Conservation (phyloP, 116 monocot species). For the Trichopus zeylanicus region DNA sequence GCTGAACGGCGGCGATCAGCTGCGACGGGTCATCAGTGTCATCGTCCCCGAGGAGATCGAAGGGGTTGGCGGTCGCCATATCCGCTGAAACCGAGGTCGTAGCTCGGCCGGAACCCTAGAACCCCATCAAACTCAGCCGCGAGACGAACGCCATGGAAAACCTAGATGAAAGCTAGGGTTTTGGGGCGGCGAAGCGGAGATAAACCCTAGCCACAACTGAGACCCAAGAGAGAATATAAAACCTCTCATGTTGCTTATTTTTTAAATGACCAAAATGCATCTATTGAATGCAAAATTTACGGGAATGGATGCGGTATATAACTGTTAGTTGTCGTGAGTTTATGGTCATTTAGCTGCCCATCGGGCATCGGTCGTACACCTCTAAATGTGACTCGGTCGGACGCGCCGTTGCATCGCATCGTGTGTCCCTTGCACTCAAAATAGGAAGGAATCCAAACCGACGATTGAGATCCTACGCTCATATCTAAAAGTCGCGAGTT, state of each 20-base stretch:
- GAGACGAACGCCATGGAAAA: not conserved
- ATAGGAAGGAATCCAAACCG: too few relatives aligned
- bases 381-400: too few relatives aligned
- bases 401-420: too few relatives aligned
- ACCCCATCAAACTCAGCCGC: not conserved
- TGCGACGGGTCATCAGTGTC: conserved; percentile 67
- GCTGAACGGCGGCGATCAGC: conserved; percentile 50
- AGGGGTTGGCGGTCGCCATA: conserved; percentile 71
- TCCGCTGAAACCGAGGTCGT: not conserved
- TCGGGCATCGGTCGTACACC: too few relatives aligned
- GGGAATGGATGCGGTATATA: too few relatives aligned
- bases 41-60: conserved; percentile 64
- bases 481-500: too few relatives aligned
- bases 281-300: not conserved
- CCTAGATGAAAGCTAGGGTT: not conserved
- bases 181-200: not conserved
- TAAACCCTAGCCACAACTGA: conserved; percentile 3
- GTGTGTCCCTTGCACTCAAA: too few relatives aligned
- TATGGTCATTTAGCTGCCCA: too few relatives aligned
- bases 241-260: not conserved
- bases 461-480: too few relatives aligned
- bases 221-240: not conserved
- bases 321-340: too few relatives aligned
- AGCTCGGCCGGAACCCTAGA: not conserved
- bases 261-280: not conserved